A percentile compares a stretch with the other conserved stretches of the same genome.
Evolutionary conservation across 1,284 basidiomycete species (phyloP).

Genomic region (Neonothopanus nambi): DNA sequence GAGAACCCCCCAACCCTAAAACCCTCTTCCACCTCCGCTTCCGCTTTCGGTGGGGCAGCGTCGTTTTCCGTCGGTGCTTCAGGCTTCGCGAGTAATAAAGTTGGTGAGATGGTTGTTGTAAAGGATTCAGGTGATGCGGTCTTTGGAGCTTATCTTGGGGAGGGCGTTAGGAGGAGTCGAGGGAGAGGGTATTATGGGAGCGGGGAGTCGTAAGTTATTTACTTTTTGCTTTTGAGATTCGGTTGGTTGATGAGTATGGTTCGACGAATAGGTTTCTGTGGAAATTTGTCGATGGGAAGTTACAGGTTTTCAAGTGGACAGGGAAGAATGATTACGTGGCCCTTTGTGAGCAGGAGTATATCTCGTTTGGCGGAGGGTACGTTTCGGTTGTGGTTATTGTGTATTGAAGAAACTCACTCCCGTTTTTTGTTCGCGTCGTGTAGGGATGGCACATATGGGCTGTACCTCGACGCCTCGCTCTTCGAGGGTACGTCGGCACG

Average conservation of each 20-base stretch:
- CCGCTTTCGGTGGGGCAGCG: constrained; percentile 13
- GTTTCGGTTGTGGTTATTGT: no score
- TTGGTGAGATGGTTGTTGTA: constrained; percentile 56
- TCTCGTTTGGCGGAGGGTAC: constrained; percentile 95
- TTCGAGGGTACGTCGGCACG: constrained; percentile 81
- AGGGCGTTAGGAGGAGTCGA: constrained; percentile 60
- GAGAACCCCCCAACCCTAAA: constrained; percentile 29
- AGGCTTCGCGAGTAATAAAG: constrained; percentile 13
- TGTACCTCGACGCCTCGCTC: constrained; percentile 87
- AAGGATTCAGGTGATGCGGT: constrained; percentile 60
- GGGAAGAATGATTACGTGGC: constrained; percentile 91
- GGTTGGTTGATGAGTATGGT: no score
- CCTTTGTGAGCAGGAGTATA: constrained; percentile 76
- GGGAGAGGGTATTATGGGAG: constrained; percentile 77
- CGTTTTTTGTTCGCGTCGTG: no score
- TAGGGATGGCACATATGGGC: constrained; percentile 86
- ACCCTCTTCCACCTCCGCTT: not conserved
- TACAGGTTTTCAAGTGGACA: constrained; percentile 83
- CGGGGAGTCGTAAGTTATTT: constrained; percentile 81
- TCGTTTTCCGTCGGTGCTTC: not conserved
- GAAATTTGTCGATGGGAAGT: constrained; percentile 44
- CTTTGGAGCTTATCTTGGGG: constrained; percentile 84
- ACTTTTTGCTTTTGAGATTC: not conserved
- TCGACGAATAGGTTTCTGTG: constrained; percentile 80
- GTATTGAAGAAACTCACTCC: no score